Evolutionary conservation across 768 basidiomycete genomes (phyloP).

Genomic region (Mycena crocata): DNA sequence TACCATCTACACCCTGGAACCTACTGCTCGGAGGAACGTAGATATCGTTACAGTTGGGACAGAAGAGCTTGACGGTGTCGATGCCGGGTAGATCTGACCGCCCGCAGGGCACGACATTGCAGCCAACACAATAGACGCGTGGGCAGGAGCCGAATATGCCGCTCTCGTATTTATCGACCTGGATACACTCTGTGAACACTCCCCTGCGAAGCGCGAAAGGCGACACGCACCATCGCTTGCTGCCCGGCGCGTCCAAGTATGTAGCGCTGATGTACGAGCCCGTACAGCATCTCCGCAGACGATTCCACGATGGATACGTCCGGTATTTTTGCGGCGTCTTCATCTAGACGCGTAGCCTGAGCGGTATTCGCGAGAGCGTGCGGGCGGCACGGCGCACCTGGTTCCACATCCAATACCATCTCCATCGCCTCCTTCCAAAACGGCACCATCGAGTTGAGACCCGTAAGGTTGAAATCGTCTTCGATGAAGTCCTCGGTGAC

Average conservation of each 20-base stretch:
- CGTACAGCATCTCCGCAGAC: constrained; percentile 96
- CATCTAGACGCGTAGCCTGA: constrained; percentile 62
- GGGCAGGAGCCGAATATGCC: constrained; percentile 95
- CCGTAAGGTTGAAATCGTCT: constrained; percentile 99
- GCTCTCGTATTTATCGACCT: constrained; percentile 97
- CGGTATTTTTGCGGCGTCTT: constrained; percentile 95
- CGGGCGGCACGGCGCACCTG: constrained; percentile 69
- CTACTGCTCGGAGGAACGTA: constrained; percentile 95
- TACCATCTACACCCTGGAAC: constrained; percentile 96
- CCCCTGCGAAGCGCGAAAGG: constrained; percentile 25
- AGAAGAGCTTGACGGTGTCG: constrained; percentile 98
- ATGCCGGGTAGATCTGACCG: constrained; percentile 95
- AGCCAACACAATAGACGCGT: constrained; percentile 91
- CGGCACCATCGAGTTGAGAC: constrained; percentile 94
- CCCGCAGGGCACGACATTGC: constrained; percentile 94
- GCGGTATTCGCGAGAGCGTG: constrained; percentile 22
- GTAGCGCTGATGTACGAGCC: constrained; percentile 96
- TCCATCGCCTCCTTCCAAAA: constrained; percentile 99
- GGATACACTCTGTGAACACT: constrained; percentile 27
- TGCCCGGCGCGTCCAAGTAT: constrained; percentile 95
- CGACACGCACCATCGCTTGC: constrained; percentile 85
- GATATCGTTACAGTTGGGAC: constrained; percentile 97
- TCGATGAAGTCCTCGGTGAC: constrained; percentile 99
- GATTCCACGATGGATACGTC: constrained; percentile 99
- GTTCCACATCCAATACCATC: constrained; percentile 99